Base-by-base conservation (phyloP, 1,284 basidiomycete genomes). In the Trichosporon inkin region DNA sequence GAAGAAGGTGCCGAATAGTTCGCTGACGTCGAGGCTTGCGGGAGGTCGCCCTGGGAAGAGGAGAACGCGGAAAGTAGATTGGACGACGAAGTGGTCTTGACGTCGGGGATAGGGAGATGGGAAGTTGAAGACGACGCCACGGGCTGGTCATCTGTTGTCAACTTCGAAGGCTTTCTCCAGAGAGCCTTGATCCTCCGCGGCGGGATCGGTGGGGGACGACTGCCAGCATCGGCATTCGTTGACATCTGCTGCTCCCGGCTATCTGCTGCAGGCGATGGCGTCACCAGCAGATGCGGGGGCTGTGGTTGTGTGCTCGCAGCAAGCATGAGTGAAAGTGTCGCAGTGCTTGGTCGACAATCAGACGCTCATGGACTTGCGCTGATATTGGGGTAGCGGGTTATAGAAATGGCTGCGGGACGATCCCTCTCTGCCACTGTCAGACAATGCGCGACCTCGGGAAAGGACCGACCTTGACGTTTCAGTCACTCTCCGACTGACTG, bases 201-300 rank as follows among this genome's bases (percentile, higher is more conserved):
- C 11, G 44, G 24, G 16, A 47, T 47, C 44, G 44, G 44, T 32
- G 44, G 44, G 22, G 44, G 44, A 47, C 44, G 44, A 32, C 11
- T 32, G 44, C 14, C 44, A 22, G 24, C 22, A 22, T 22, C 44
- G 14, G 44, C 28, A 16, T n/a, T 28, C 6, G 44, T 28, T 3
- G 44, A 47, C 44, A 47, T 47, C 28, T 28, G 44, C 24, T 47
- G 44, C 44, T 47, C 44, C 44, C 44, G 44, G 11, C 44, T 47
- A 47, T 47, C 44, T 13, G 44, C 28, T 14, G 44, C 28, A n/a
- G 44, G 16, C 44, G 44, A 47, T 14, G 44, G 44, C 7, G 44
- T 47, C 44, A 47, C 44, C 24, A 47, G 16, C n/a, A 47, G 44
- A 47, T 47, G 44, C 44, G 44, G 44, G 44, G 44, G 44, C 44